A percentile compares a stretch with the other conserved stretches of the same genome.
Conservation (phyloP, 306 rosid genomes). For the Luffa acutangula region DNA sequence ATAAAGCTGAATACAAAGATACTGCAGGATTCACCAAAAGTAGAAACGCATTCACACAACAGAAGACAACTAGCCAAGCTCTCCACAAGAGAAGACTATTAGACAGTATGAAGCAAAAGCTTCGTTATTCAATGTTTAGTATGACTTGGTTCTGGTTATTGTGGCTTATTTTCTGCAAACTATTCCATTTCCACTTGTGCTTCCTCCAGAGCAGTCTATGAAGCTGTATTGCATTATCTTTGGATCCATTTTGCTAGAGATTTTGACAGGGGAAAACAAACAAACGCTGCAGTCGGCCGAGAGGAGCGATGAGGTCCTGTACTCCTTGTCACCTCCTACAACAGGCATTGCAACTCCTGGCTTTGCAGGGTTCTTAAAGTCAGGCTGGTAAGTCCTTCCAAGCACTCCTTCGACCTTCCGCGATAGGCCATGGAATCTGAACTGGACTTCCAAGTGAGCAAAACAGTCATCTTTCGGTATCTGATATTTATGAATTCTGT, state of each 20-base stretch:
- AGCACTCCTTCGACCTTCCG: constrained; percentile 71
- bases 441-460: constrained; percentile 80
- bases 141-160: neutral
- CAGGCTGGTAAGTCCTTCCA: constrained; percentile 76
- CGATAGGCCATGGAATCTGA: constrained; percentile 54
- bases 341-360: constrained; percentile 75
- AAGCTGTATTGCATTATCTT: constrained; percentile 19
- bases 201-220: constrained; percentile 50
- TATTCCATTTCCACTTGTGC: constrained; percentile 57
- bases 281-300: constrained; percentile 49
- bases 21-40: neutral
- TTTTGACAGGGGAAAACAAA: constrained; percentile 26
- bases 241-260: constrained; percentile 6
- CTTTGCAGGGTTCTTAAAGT: constrained; percentile 61
- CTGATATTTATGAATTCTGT: constrained; percentile 55
- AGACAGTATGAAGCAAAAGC: neutral
- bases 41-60: neutral
- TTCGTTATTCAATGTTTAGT: neutral
- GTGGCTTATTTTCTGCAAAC: constrained; percentile 50
- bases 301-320: constrained; percentile 59
- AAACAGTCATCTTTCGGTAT: constrained; percentile 64
- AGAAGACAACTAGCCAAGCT: neutral
- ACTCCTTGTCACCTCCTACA: constrained; percentile 69
- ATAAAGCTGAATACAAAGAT: neutral
- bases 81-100: neutral